Evolutionary conservation across 179 eudicot genomes (phyloP), one percentile per base, ranked within the genome.

Genomic region (Actinidia chinensis): DNA sequence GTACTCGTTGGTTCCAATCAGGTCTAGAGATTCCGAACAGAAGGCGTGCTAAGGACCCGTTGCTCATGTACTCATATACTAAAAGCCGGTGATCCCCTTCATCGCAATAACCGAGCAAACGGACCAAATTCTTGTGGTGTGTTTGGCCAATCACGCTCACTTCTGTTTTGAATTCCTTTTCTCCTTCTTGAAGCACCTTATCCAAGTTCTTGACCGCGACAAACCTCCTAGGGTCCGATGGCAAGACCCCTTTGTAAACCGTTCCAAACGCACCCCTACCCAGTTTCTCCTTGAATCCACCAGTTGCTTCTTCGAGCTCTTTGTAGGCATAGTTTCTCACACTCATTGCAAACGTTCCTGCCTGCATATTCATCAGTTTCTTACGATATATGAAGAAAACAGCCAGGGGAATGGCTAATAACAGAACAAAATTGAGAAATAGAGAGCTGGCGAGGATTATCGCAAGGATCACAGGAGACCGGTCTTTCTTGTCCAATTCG

Each of bases 11-110:
- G 73, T 52, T 70, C 85, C 85, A 83, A 48, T 70, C 56, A 2
- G 78, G 74, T 12, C 75, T 79, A 7, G 42, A n/a, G 68, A 52
- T 47, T 12, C 78, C 68, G 18, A 82, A 82, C 4, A 82, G 59
- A 25, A 78, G 44, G 68, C 22, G 6, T 13, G 84, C 63, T 47
- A 82, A 68, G 5, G 81, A 51, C 46, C 81, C 84, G 44, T 78
- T 82, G 69, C 75, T 78, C 81, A 82, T 78, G 81, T 55, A 78
- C 12, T 77, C 84, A 20, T 77, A 81, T 22, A 81, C 80, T 42
- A 77, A 58, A 10, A 81, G 55, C 42, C 71, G 74, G 25, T 82
- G 59, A 12, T 70, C 51, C 28, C 71, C 84, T 42, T 82, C 79
- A 15, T 82, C 75, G 42, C 84, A 82, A 52, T 42, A 82, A 3